phyloP scores from a whole-genome alignment of 2,329 filamentous ascomycete genomes.

The Ramichloridium luteum region DNA sequence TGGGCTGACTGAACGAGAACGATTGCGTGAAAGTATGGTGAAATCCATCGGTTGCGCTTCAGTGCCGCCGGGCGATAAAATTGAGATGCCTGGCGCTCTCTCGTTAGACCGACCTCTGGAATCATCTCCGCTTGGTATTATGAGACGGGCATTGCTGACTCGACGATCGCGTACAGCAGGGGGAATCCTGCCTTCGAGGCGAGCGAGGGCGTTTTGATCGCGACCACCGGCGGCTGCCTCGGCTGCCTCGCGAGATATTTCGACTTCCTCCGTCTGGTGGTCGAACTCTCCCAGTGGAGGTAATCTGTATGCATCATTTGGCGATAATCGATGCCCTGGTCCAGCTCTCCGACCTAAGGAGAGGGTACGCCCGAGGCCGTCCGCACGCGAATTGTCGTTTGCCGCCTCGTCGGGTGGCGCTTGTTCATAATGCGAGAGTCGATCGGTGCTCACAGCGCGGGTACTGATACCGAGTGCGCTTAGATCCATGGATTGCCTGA shows the following conservation, averaged over 20 bases:
- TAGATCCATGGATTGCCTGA: conserved; percentile 17
- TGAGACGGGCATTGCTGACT: too few species aligned
- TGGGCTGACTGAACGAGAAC: neutral
- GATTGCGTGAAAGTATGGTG: neutral
- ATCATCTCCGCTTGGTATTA: too few species aligned
- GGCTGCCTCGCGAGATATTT: too few species aligned
- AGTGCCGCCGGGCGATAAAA: neutral
- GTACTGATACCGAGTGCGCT: conserved; percentile 1
- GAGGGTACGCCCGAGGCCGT: conserved; percentile 1
- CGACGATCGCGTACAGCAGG: too few species aligned
- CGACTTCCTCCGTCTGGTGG: too few species aligned
- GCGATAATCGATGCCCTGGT: too few species aligned
- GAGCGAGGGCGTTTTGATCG: too few species aligned
- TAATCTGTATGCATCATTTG: too few species aligned
- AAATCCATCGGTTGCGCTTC: conserved; percentile 1
- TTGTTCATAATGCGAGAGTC: conserved; percentile 1
- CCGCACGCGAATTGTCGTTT: neutral
- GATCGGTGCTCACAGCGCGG: neutral
- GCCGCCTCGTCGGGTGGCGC: neutral
- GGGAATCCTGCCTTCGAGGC: too few species aligned
- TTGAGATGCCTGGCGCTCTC: conserved; percentile 1
- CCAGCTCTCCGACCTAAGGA: conserved; percentile 1
- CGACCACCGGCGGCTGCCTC: too few species aligned
- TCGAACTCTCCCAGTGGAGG: too few species aligned
- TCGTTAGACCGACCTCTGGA: too few species aligned